Percentiles rank a stretch among this genome's conserved stretches.
These are phyloP conservation scores for Perkinsus chesapeaki DNA, from an alignment of 169 alveolate species.

Conservation along the genomic window DNA sequence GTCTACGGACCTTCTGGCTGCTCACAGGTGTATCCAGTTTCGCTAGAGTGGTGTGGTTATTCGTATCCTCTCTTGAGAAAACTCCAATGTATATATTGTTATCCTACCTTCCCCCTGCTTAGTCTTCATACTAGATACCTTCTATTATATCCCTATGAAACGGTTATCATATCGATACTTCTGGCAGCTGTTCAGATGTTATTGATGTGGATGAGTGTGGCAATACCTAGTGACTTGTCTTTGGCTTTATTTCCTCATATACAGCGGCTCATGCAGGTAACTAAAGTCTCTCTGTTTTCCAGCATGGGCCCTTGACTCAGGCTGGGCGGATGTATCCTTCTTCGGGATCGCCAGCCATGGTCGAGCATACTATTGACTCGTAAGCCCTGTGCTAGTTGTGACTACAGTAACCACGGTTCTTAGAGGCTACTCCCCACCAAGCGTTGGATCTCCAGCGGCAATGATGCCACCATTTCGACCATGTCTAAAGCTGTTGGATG, in stretches of 20 bases:
- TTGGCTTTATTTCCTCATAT: not conserved
- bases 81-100: not conserved
- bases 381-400: not conserved
- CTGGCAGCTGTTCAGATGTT: not conserved
- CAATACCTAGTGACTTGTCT: not conserved
- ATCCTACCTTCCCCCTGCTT: not conserved
- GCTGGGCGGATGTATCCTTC: not conserved
- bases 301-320: no score
- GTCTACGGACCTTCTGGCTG: not conserved
- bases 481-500: not conserved
- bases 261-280: not conserved
- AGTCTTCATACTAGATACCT: not conserved
- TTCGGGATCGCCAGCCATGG: not conserved
- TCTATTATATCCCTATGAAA: not conserved
- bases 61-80: not conserved
- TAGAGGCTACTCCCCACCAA: not conserved
- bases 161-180: not conserved
- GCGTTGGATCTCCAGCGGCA: not conserved
- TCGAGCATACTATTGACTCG: not conserved
- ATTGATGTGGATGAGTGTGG: not conserved
- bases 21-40: not conserved
- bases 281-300: no score
- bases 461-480: not conserved
- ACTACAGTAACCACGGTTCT: not conserved
- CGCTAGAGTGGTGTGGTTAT: not conserved